A percentile compares a stretch with the other conserved stretches of the same genome.
phyloP scores from a whole-genome alignment of 192 early-diverging fungal species.

The Spizellomyces punctatus region DNA sequence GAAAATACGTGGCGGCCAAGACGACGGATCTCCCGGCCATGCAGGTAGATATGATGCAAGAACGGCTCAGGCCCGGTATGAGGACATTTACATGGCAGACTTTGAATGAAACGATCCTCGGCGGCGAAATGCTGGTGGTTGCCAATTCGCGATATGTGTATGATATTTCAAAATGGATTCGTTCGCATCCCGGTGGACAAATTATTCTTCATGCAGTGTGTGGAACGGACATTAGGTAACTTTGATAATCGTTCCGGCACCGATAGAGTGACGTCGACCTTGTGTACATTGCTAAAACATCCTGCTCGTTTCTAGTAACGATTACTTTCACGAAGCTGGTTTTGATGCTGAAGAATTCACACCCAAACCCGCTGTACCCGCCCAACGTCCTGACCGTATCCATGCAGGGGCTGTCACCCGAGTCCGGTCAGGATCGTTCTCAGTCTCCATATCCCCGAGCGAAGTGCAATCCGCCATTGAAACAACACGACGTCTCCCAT shows the following conservation, averaged over 20 bases:
- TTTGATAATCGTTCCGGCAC: slow-evolving; percentile 40
- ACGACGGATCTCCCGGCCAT: background rate
- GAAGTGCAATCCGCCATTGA: slow-evolving; percentile 8
- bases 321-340: slow-evolving; percentile 46
- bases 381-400: slow-evolving; percentile 18
- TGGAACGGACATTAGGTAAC: slow-evolving; percentile 18
- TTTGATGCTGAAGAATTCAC: slow-evolving; percentile 46
- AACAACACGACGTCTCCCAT: slow-evolving; percentile 3
- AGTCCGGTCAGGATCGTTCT: background rate
- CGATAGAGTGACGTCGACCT: slow-evolving; percentile 27
- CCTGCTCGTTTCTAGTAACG: slow-evolving; percentile 19
- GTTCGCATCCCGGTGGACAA: slow-evolving; percentile 48
- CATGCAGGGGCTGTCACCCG: background rate
- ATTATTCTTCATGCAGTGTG: slow-evolving; percentile 7
- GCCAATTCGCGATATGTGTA: slow-evolving; percentile 48
- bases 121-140: slow-evolving; percentile 38
- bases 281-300: no score
- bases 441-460: background rate
- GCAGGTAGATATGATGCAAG: slow-evolving; percentile 5
- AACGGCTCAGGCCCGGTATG: slow-evolving; percentile 10
- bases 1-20: background rate
- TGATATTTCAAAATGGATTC: slow-evolving; percentile 43
- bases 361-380: slow-evolving; percentile 19
- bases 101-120: slow-evolving; percentile 32
- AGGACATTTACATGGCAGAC: slow-evolving; percentile 40